Evolutionary conservation across 1,284 basidiomycete genomes (phyloP), one percentile per base, ranked within the genome.

Genomic region (Leucoagaricus sp.): DNA sequence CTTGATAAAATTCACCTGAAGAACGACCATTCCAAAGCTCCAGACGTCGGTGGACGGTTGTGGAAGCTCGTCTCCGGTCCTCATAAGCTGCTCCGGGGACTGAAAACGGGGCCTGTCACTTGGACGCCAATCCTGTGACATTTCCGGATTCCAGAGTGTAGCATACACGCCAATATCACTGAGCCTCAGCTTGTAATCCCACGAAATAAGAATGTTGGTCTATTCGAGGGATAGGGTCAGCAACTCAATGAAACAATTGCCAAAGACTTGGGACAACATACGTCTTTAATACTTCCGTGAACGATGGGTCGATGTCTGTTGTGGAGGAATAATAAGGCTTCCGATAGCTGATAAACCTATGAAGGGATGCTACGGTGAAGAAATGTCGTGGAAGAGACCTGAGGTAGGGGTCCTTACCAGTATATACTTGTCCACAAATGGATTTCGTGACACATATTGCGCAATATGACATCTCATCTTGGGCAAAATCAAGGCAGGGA

Each of bases 21-120:
- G 29, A 7, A 49, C 51, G 7, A 47, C 44, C 57, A 58, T 58
- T 26, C 46, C 57, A 25, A 58, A 58, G 38, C 57, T 54, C 51
- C 48, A 58, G n/a, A 58, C 57, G 40, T 58, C 57, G 26, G 23
- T 42, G n/a, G 47, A 23, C 9, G 36, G 9, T 5, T 25, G 51
- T 5, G 33, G 34, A 25, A 13, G 2, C 9, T 53, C 13, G 4
- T 19, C 38, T 15, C 53, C 38, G 4, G 17, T 25, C 7, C 17
- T 13, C 13, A 44, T 42, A 17, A 58, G 40, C 15, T 48, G 45
- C 9, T 58, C 57, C 3, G 57, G 41, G 21, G 57, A 12, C 46
- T 48, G 46, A 45, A 51, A 58, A 2, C 52, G 50, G 6, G 46
- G 38, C 9, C 45, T 34, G 15, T 58, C 52, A 15, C 34, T 31